Evolutionary conservation across 2,329 filamentous ascomycete genomes (phyloP).

Genomic region (Davidsoniella eucalypti): DNA sequence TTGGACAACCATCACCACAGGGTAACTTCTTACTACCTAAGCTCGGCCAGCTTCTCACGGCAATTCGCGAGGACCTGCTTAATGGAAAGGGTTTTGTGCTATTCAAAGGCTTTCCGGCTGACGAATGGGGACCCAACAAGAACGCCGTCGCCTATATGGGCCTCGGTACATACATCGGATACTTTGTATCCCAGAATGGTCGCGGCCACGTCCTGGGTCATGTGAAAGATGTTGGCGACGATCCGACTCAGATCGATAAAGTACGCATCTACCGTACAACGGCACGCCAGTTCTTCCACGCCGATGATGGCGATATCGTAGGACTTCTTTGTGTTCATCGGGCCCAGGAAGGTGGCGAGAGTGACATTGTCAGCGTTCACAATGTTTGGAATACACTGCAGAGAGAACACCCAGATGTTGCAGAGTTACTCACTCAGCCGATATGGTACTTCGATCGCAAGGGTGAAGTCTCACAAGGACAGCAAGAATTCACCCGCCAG

Average conservation of each 20-base stretch:
- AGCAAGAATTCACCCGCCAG: conserved; percentile 58
- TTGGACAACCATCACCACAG: conserved; percentile 14
- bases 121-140: conserved; percentile 61
- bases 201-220: conserved; percentile 75
- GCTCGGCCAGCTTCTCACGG: conserved; percentile 21
- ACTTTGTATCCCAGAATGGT: conserved; percentile 76
- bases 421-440: conserved; percentile 55
- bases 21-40: conserved; percentile 28
- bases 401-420: conserved; percentile 58
- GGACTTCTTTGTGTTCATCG: conserved; percentile 67
- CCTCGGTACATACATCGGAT: conserved; percentile 67
- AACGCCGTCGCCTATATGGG: conserved; percentile 84
- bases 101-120: conserved; percentile 70
- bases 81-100: conserved; percentile 82
- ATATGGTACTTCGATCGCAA: conserved; percentile 91
- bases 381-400: conserved; percentile 70
- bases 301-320: conserved; percentile 69
- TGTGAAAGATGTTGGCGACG: conserved; percentile 76
- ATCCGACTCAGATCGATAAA: conserved; percentile 59
- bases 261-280: conserved; percentile 85
- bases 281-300: conserved; percentile 40
- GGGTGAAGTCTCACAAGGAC: conserved; percentile 58
- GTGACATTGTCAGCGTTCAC: conserved; percentile 64
- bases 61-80: conserved; percentile 31
- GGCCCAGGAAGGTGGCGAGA: conserved; percentile 67